Evolutionary conservation across 1,284 basidiomycete genomes (phyloP), one percentile per base, ranked within the genome.

Genomic region (Ganoderma resinaceum): DNA sequence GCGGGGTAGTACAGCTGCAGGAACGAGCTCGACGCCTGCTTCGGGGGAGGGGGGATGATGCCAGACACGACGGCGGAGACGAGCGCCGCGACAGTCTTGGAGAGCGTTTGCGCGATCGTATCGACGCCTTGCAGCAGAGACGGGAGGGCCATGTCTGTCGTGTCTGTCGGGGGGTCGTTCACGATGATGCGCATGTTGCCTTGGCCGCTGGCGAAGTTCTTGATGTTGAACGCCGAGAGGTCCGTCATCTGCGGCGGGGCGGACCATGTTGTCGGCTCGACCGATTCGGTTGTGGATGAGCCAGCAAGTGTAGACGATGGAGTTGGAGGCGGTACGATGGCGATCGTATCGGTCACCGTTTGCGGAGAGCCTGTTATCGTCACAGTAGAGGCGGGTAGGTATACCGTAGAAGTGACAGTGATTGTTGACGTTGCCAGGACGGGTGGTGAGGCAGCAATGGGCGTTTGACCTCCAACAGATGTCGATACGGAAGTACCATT

Each of bases 1-100:
- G 83, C 83, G 3, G 91, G 91, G 74, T 91, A 93, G 70, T 88
- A 79, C 29, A 93, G 78, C 67, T 89, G 88, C 8, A 93, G 67
- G 61, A 80, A 75, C 26, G 82, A 68, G 62, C 70, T 74, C 29
- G 71, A 68, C 63, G 76, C 75, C 76, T 0, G 64, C 43, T 11
- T 58, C 40, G 69, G 72, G 42, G 63, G 68, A 4, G 70, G 61
- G 1, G 70, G 70, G 58, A 69, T 64, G 67, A 61, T 33, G 7
- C 70, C 71, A 2, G 53, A 61, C 42, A 16, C 29, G 37, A 67
- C 40, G 38, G 71, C 66, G 35, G 63, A 58, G 40, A 71, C 61
- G 67, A 67, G 29, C 12, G 62, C 60, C n/a, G 66, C 14, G 26
- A 61, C 46, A 23, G 62, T 63, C 18, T 57, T 65, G 18, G 63